Evolutionary conservation across 805 yeast species (phyloP).

Genomic region (Suhomyces pyralidae): DNA sequence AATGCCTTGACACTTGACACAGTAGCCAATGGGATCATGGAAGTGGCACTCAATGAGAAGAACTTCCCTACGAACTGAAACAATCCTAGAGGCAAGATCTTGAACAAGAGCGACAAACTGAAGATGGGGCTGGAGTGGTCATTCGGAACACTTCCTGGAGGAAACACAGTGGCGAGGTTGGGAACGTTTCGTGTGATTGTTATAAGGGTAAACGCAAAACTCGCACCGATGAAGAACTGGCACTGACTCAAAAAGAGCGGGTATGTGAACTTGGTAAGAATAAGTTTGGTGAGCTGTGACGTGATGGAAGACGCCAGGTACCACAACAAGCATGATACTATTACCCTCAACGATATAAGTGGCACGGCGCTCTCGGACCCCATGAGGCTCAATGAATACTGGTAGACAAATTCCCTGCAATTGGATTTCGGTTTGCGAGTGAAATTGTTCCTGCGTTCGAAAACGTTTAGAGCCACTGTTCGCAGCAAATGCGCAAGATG

Average conservation of each 20-base stretch:
- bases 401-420: neutral
- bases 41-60: conserved; percentile 61
- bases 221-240: conserved; percentile 55
- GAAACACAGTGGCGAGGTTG: conserved; percentile 37
- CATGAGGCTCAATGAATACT: neutral
- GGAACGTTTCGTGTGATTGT: conserved; percentile 30
- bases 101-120: conserved; percentile 34
- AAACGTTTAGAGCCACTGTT: neutral
- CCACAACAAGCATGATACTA: conserved; percentile 54
- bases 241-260: conserved; percentile 65
- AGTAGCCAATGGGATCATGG: conserved; percentile 63
- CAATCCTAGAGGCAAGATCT: conserved; percentile 59
- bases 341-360: conserved; percentile 35
- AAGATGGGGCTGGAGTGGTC: conserved; percentile 22
- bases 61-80: conserved; percentile 65
- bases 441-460: neutral
- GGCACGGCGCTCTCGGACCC: conserved; percentile 15
- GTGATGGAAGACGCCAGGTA: conserved; percentile 60
- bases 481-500: neutral
- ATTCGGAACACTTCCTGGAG: conserved; percentile 53
- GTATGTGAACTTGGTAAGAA: conserved; percentile 52
- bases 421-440: neutral
- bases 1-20: conserved; percentile 69
- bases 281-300: conserved; percentile 59
- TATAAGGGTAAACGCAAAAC: conserved; percentile 40